Evolutionary conservation across 352 stramenopile genomes (phyloP), one percentile per base, ranked within the genome.

Genomic region (Globisporangium carolinianum): DNA sequence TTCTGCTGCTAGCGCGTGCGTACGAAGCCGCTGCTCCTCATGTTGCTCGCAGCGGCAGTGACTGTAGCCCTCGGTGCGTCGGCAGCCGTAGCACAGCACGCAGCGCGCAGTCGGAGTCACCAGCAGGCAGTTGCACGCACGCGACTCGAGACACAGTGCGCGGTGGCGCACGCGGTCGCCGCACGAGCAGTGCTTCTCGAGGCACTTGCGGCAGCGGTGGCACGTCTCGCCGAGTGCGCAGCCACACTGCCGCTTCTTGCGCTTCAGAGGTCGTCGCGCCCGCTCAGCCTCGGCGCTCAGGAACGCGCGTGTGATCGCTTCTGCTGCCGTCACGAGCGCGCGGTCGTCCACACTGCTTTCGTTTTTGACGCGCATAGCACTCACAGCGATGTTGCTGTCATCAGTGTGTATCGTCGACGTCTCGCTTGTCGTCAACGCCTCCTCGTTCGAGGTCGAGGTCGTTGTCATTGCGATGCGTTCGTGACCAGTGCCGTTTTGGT

Each of bases 31-130:
- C 45, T 78, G 37, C 38, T 54, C 47, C 35, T 76, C 63, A 51
- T 92, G 82, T 45, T 83, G 59, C 2, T 72, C 54, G 55, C 82
- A 92, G 7, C 78, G 72, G 54, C 82, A 92, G 66, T 92, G 82
- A 46, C 72, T 80, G 10, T 63, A 54, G 24, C 53, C 53, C 14
- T 24, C 3, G 5, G 11, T 24, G n/a, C 71, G 75, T 24, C 67
- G 68, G 55, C 82, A 92, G 14, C 82, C 82, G 58, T 70, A 65
- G 46, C 82, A 92, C 4, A 87, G 59, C 36, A 53, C 51, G 51
- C 82, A 92, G 36, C 79, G 75, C 5, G 50, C 35, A 1, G 12
- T 52, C 12, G 64, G 62, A n/a, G 72, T 52, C 11, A 49, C 45
- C 4, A 77, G 35, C 9, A 68, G 38, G 47, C 82, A 92, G 49